phyloP scores from a whole-genome alignment of 805 yeast species.

The Grigorovia yakushimaensis region DNA sequence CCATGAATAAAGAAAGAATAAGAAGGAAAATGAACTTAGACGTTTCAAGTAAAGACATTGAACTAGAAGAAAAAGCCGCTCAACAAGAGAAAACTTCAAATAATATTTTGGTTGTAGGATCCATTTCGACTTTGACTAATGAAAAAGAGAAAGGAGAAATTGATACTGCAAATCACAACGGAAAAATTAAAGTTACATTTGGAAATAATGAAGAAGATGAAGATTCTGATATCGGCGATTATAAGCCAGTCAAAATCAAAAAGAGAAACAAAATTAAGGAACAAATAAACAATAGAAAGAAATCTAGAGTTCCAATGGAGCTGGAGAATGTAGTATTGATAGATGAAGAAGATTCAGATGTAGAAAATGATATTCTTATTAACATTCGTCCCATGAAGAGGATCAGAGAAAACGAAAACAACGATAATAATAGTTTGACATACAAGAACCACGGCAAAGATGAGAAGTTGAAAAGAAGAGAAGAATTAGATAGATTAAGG shows the following conservation, averaged over 20 bases:
- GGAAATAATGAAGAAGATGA: conserved; percentile 10
- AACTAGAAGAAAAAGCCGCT: conserved; percentile 11
- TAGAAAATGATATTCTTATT: not conserved
- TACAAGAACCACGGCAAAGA: not conserved
- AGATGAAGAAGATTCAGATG: conserved; percentile 19
- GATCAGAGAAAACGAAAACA: not conserved
- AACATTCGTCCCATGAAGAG: not conserved
- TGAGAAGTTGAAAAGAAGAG: conserved; percentile 16
- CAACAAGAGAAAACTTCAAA: conserved; percentile 11
- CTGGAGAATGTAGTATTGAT: conserved; percentile 29
- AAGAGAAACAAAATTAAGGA: conserved; percentile 30
- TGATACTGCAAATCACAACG: not conserved
- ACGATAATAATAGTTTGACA: not conserved
- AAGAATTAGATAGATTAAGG: conserved; percentile 11
- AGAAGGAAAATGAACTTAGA: conserved; percentile 14
- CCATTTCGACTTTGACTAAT: conserved; percentile 2
- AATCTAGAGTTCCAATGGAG: conserved; percentile 23
- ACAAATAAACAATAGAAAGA: conserved; percentile 19
- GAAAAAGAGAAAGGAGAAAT: not conserved
- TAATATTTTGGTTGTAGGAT: conserved; percentile 14
- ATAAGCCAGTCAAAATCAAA: conserved; percentile 31
- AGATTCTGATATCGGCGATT: conserved; percentile 27
- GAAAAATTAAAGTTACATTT: conserved; percentile 22
- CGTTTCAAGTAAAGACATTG: conserved; percentile 17
- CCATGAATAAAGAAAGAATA: conserved; percentile 29